phyloP scores from a whole-genome alignment of 129 eudicot species.

The Heracleum sosnowskyi region DNA sequence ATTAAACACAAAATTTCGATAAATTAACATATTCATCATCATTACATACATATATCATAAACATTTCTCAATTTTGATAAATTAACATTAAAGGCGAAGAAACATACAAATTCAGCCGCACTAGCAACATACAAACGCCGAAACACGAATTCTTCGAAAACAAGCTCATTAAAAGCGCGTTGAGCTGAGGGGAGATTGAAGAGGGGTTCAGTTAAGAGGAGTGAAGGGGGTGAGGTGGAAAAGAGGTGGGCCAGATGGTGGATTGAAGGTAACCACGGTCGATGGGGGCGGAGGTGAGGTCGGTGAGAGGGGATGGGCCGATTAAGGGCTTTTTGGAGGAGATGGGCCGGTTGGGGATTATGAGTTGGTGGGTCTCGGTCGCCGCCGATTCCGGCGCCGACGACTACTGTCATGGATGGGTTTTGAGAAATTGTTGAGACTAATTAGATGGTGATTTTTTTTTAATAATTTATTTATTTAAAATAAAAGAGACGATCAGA shows the following conservation, averaged over 20 bases:
- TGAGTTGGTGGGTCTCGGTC: constrained; percentile 72
- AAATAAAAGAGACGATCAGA: no score
- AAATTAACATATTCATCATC: background rate
- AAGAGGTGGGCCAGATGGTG: constrained; percentile 80
- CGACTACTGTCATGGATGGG: constrained; percentile 50
- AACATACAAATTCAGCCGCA: no score
- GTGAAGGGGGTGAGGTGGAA: constrained; percentile 59
- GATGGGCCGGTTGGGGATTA: constrained; percentile 70
- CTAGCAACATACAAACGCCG: constrained; percentile 49
- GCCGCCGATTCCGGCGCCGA: constrained; percentile 82
- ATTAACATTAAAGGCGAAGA: no score
- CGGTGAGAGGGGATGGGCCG: constrained; percentile 48
- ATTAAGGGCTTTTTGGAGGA: constrained; percentile 63
- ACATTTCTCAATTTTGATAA: no score
- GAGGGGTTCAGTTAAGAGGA: constrained; percentile 67
- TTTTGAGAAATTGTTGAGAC: no score
- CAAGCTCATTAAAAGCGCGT: constrained; percentile 53
- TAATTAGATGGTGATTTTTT: no score
- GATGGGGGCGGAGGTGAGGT: constrained; percentile 96
- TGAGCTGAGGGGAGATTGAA: constrained; percentile 62
- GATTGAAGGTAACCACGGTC: constrained; percentile 96
- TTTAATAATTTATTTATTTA: no score
- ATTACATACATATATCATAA: constrained; percentile 25
- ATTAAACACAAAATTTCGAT: constrained; percentile 4
- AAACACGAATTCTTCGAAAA: constrained; percentile 79